These are phyloP conservation scores for Ophiostoma australiae DNA, from an alignment of 2,329 filamentous ascomycete genomes.

Conservation along the genomic window DNA sequence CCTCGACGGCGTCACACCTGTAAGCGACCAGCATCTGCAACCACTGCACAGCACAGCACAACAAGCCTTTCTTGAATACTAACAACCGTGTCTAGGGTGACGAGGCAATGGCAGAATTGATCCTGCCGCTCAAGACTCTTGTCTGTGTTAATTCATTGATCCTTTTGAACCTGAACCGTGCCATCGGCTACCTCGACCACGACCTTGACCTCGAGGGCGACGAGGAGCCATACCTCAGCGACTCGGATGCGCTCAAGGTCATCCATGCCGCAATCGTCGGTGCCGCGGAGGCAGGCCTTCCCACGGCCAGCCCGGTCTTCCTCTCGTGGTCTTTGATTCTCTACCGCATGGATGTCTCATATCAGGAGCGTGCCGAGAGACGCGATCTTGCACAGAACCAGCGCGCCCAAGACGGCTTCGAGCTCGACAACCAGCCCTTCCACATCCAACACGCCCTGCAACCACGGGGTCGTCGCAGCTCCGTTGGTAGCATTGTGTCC, in stretches of 20 bases:
- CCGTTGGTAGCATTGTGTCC: slow-evolving; percentile 57
- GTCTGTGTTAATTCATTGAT: slow-evolving; percentile 65
- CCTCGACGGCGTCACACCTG: slow-evolving; percentile 57
- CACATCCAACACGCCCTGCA: slow-evolving; percentile 23
- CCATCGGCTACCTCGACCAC: slow-evolving; percentile 54
- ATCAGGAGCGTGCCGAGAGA: slow-evolving; percentile 57
- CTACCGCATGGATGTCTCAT: slow-evolving; percentile 61
- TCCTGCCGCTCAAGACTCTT: slow-evolving; percentile 63
- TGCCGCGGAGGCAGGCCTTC: slow-evolving; percentile 52
- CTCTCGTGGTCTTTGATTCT: slow-evolving; percentile 79
- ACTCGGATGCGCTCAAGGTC: slow-evolving; percentile 62
- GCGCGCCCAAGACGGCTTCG: slow-evolving; percentile 53
- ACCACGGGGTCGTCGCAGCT: slow-evolving; percentile 49
- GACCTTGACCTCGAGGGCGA: slow-evolving; percentile 41
- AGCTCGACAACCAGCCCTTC: slow-evolving; percentile 41
- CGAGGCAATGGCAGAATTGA: slow-evolving; percentile 46
- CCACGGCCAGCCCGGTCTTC: slow-evolving; percentile 65
- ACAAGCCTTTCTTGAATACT: slow-evolving; percentile 5
- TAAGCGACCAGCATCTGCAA: slow-evolving; percentile 37
- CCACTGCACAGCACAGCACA: neutral
- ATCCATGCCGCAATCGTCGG: slow-evolving; percentile 67
- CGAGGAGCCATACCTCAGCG: slow-evolving; percentile 60
- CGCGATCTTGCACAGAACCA: slow-evolving; percentile 55
- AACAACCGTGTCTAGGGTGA: slow-evolving; percentile 32
- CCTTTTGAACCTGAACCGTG: slow-evolving; percentile 61